Conservation (phyloP, 2,329 filamentous ascomycete genomes). For the Cordyceps pruinosa region DNA sequence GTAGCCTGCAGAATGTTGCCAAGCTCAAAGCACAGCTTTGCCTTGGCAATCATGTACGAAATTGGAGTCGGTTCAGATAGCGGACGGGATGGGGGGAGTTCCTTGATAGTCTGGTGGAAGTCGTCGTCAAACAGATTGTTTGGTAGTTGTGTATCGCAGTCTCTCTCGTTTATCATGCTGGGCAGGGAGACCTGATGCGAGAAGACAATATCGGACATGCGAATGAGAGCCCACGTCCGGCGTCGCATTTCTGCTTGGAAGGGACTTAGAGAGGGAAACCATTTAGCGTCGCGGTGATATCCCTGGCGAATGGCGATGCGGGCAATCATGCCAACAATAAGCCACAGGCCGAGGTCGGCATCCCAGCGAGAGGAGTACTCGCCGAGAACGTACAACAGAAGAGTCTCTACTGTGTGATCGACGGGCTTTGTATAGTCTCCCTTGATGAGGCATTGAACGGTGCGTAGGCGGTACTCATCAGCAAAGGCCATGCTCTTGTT, state of each 20-base stretch:
- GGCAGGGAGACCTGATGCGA: constrained; percentile 65
- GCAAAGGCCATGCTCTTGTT: constrained; percentile 56
- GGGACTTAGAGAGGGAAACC: constrained; percentile 63
- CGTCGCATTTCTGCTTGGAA: constrained; percentile 73
- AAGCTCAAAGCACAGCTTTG: constrained; percentile 59
- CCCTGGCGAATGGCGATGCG: constrained; percentile 61
- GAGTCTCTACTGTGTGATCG: constrained; percentile 70
- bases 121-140: constrained; percentile 79
- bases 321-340: constrained; percentile 49
- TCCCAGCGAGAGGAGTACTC: constrained; percentile 70
- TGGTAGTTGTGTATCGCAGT: constrained; percentile 69
- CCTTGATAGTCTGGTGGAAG: constrained; percentile 60
- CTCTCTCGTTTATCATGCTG: constrained; percentile 64
- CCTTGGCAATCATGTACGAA: constrained; percentile 71
- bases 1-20: constrained; percentile 64
- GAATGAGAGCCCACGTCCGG: constrained; percentile 62
- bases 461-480: constrained; percentile 60
- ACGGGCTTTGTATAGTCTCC: constrained; percentile 72
- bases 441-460: constrained; percentile 69
- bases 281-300: constrained; percentile 70
- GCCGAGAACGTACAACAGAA: constrained; percentile 68
- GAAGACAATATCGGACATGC: constrained; percentile 68
- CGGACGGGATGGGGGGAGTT: constrained; percentile 60
- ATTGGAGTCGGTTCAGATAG: constrained; percentile 66
- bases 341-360: constrained; percentile 60